phyloP scores from a whole-genome alignment of 169 alveolate genomes.

The Cytauxzoon felis region DNA sequence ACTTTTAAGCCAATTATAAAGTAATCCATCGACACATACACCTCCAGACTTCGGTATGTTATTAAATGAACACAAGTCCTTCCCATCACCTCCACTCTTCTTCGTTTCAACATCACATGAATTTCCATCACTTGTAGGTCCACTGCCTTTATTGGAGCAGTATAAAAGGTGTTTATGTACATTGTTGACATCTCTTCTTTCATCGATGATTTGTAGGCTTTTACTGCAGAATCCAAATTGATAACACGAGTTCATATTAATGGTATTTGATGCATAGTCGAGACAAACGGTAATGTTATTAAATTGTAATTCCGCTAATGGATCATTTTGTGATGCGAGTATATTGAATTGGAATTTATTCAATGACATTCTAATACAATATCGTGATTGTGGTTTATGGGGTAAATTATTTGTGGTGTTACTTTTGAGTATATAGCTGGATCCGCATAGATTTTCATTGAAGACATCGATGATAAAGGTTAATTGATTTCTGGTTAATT shows the following conservation, averaged over 20 bases:
- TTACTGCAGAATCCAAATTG: constrained; percentile 59
- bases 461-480: constrained; percentile 46
- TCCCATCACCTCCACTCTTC: not conserved
- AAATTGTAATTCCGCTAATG: constrained; percentile 30
- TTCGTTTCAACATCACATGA: not conserved
- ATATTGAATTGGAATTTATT: constrained; percentile 20
- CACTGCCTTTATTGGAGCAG: constrained; percentile 11
- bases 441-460: constrained; percentile 54
- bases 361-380: constrained; percentile 12
- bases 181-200: constrained; percentile 30
- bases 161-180: constrained; percentile 29
- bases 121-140: not conserved
- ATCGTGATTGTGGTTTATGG: constrained; percentile 11
- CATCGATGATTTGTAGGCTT: constrained; percentile 43
- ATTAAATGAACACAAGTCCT: not conserved
- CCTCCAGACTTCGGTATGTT: constrained; percentile 1
- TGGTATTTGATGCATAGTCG: constrained; percentile 41
- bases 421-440: constrained; percentile 4
- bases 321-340: constrained; percentile 8
- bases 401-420: constrained; percentile 13
- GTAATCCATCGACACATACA: constrained; percentile 29
- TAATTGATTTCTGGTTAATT: constrained; percentile 41
- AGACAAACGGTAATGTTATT: constrained; percentile 49
- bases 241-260: constrained; percentile 35
- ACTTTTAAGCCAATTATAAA: constrained; percentile 38